Evolutionary conservation across 768 basidiomycete species (phyloP), one percentile per base, ranked within the genome.

Genomic region (Mycena polygramma): DNA sequence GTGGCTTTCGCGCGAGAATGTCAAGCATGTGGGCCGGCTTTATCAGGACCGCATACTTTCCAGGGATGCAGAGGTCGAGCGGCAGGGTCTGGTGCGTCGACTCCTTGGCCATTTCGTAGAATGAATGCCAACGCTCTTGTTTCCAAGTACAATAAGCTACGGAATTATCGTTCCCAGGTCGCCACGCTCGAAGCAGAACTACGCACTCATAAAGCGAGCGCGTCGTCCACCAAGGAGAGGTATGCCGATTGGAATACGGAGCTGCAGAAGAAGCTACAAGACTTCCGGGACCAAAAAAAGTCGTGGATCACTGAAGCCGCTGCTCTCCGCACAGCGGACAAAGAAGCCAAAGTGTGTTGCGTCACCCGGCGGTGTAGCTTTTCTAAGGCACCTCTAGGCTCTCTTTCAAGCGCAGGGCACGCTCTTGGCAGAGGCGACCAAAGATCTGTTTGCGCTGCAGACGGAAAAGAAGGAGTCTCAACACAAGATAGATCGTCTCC

Each of bases 231-330:
- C 4, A 94, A 94, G 77, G 88, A 90, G 69, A 92, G 93, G 74
- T 94, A 94, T 75, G 88, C 89, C 4, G 93, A 95, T 66, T 97
- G 94, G 92, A 94, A 94, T 73, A 86, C 83, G 5, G 90, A 94
- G 68, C 80, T 96, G n/a, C 91, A 93, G 75, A 90, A 91, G 67
- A 93, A 92, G 77, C 82, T 95, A 65, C 88, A 86, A 63, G 89
- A 90, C 57, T 84, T 94, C 57, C 86, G 94, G 57, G 93, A 94
- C 59, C 92, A 96, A 77, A 94, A 94, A 79, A 91, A 89, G 76
- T 81, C 83, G 6, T 96, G 94, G 93, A 84, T 89, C 48, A 81
- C 81, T 0, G 94, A 96, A 75, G 90, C 91, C 19, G 89, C 90
- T 8, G 81, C 83, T 13, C 84, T 97, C 66, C 88, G 92, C 17